A percentile compares a stretch with the other conserved stretches of the same genome.
phyloP scores from a whole-genome alignment of 108 stramenopile species.

The Mediolabrus comicus region DNA sequence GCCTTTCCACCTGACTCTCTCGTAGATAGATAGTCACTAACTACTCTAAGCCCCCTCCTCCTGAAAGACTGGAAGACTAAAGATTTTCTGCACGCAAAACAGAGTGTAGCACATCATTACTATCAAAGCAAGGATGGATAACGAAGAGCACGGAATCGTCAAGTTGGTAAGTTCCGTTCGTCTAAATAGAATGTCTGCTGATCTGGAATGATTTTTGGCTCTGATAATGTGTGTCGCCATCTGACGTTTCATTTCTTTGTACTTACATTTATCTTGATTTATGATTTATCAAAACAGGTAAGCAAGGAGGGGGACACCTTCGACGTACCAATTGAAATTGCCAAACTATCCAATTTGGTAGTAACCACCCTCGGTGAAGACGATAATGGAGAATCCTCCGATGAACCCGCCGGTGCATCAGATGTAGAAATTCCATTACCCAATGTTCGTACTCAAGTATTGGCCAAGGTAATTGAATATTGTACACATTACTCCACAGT shows the following conservation, averaged over 20 bases:
- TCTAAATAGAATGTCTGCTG: not conserved
- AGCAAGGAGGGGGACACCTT: slow-evolving; percentile 93
- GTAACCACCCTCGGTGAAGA: slow-evolving; percentile 90
- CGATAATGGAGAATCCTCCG: slow-evolving; percentile 68
- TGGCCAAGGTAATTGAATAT: slow-evolving; percentile 98
- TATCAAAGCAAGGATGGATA: slow-evolving; percentile 4
- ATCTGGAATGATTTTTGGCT: too few species aligned
- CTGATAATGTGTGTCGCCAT: too few species aligned
- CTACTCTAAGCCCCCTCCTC: too few species aligned
- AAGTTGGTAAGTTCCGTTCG: slow-evolving; percentile 41
- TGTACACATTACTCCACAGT: slow-evolving; percentile 81
- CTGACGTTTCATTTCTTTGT: not conserved
- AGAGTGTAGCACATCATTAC: too few species aligned
- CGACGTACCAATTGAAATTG: slow-evolving; percentile 88
- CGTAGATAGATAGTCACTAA: too few species aligned
- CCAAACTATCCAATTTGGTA: slow-evolving; percentile 91
- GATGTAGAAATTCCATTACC: slow-evolving; percentile 93
- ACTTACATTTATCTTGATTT: not conserved
- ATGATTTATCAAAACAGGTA: slow-evolving; percentile 32
- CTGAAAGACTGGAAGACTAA: too few species aligned
- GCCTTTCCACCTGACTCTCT: too few species aligned
- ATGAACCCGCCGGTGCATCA: slow-evolving; percentile 72
- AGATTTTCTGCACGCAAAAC: too few species aligned
- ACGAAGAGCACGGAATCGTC: slow-evolving; percentile 41
- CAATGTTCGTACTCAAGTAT: slow-evolving; percentile 89